phyloP scores from a whole-genome alignment of 148 eudicot genomes.

The Rhododendron mucronatum region DNA sequence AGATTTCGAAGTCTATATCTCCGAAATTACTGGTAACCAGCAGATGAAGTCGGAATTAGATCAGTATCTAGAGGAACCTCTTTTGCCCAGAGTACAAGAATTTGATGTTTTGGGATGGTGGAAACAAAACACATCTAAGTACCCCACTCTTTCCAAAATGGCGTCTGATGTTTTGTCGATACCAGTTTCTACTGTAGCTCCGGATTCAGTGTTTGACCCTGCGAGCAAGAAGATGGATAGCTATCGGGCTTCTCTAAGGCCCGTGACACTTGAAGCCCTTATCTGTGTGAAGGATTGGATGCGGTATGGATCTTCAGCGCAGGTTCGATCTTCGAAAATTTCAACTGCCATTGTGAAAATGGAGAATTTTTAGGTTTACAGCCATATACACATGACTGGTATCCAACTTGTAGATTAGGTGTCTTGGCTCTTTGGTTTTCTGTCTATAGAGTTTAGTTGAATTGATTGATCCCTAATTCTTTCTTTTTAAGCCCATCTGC shows the following conservation, averaged over 20 bases:
- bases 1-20: slow-evolving; percentile 61
- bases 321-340: slow-evolving; percentile 5
- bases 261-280: slow-evolving; percentile 49
- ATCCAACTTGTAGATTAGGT: background rate
- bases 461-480: background rate
- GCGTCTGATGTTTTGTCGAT: slow-evolving; percentile 69
- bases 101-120: slow-evolving; percentile 88
- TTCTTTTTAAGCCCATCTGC: background rate
- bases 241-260: slow-evolving; percentile 37
- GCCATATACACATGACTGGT: background rate
- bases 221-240: slow-evolving; percentile 46
- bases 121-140: slow-evolving; percentile 48
- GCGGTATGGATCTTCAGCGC: slow-evolving; percentile 21
- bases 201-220: slow-evolving; percentile 58
- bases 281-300: slow-evolving; percentile 80
- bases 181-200: slow-evolving; percentile 47
- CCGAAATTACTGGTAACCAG: slow-evolving; percentile 37
- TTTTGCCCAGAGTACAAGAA: slow-evolving; percentile 53
- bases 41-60: slow-evolving; percentile 63
- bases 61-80: slow-evolving; percentile 63
- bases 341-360: slow-evolving; percentile 16
- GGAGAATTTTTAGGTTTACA: slow-evolving; percentile 12
- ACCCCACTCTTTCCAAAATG: slow-evolving; percentile 75
- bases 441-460: background rate
- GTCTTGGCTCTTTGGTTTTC: background rate